Conservation (phyloP, 371 early-diverging fungal species). For the Encephalitozoon romaleae region DNA sequence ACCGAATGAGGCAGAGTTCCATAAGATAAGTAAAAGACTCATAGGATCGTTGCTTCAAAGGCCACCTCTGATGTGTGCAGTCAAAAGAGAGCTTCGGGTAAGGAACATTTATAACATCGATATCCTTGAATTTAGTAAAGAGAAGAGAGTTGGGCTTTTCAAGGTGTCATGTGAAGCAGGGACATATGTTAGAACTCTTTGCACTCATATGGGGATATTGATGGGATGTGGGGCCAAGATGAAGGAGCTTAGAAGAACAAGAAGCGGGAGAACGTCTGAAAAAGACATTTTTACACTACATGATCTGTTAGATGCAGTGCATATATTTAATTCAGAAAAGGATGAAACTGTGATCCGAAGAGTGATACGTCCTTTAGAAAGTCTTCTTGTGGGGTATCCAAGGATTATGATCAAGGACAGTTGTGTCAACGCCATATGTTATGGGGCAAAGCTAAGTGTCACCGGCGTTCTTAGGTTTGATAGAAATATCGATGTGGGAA, state of each 20-base stretch:
- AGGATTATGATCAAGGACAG: slow-evolving; percentile 96
- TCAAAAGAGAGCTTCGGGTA: slow-evolving; percentile 96
- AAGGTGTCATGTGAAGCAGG: slow-evolving; percentile 98
- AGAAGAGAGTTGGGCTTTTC: slow-evolving; percentile 84
- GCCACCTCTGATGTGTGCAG: slow-evolving; percentile 97
- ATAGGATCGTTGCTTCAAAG: slow-evolving; percentile 96
- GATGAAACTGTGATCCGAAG: slow-evolving; percentile 85
- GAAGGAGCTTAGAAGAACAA: slow-evolving; percentile 95
- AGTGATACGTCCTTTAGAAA: slow-evolving; percentile 87
- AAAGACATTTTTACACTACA: slow-evolving; percentile 85
- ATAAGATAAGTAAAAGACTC: slow-evolving; percentile 74
- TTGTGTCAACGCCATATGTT: slow-evolving; percentile 94
- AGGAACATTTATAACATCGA: slow-evolving; percentile 91
- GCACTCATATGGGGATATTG: slow-evolving; percentile 91
- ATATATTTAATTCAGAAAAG: slow-evolving; percentile 83
- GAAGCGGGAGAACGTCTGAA: slow-evolving; percentile 83
- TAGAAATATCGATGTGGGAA: slow-evolving; percentile 80
- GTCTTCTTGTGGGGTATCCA: slow-evolving; percentile 82
- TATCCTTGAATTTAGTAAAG: slow-evolving; percentile 85
- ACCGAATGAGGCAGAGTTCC: slow-evolving; percentile 47
- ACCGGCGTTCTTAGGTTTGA: slow-evolving; percentile 93
- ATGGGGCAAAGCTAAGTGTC: slow-evolving; percentile 93
- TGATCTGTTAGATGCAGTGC: slow-evolving; percentile 93
- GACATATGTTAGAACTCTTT: slow-evolving; percentile 96
- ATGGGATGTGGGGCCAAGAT: slow-evolving; percentile 94